Percentiles rank a stretch among this genome's conserved stretches.
Conservation (phyloP, 2,329 filamentous ascomycete species). For the Cryphonectria radicalis region DNA sequence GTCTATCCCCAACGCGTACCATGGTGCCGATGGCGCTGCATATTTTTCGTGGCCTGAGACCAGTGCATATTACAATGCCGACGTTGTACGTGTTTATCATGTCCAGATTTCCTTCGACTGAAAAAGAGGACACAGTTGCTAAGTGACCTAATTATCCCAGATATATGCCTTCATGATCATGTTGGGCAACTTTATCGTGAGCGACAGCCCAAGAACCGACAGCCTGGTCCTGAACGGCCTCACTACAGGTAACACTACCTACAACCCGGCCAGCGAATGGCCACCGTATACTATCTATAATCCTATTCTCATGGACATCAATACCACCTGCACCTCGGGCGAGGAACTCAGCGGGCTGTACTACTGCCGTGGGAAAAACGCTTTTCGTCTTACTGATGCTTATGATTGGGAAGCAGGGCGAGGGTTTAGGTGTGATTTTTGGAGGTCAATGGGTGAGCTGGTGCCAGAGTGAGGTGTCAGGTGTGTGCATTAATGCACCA, state of each 20-base stretch:
- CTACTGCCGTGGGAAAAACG: constrained; percentile 10
- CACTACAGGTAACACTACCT: constrained; percentile 5
- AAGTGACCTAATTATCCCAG: neutral
- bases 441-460: constrained; percentile 10
- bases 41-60: constrained; percentile 9
- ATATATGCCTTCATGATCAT: constrained; percentile 17
- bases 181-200: constrained; percentile 15
- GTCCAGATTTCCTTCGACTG: neutral
- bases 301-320: constrained; percentile 9
- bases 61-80: constrained; percentile 3
- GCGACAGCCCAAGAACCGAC: constrained; percentile 2
- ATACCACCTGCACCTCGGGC: constrained; percentile 15
- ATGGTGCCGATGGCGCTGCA: constrained; percentile 8
- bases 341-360: constrained; percentile 1
- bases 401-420: constrained; percentile 15
- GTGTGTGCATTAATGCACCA: neutral
- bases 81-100: neutral
- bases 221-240: constrained; percentile 13
- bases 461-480: constrained; percentile 6
- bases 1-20: constrained; percentile 17
- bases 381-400: constrained; percentile 11
- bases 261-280: constrained; percentile 16
- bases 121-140: neutral
- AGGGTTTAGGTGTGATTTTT: constrained; percentile 17
- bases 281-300: constrained; percentile 12